Evolutionary conservation across 2,329 filamentous ascomycete species (phyloP), one percentile per base, ranked within the genome.

Genomic region (Setomelanomma holmii): DNA sequence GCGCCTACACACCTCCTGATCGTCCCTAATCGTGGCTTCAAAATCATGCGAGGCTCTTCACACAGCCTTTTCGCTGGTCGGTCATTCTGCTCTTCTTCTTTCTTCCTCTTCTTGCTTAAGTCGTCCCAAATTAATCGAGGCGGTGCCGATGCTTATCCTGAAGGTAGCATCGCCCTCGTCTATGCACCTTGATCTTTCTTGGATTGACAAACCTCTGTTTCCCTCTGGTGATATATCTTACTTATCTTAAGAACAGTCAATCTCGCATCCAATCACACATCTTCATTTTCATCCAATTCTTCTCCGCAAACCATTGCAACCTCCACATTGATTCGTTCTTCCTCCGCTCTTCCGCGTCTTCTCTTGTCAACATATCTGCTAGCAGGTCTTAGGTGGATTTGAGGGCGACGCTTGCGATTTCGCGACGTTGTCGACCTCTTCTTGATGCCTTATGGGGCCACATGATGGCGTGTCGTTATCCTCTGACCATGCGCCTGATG

Each of bases 401-500:
- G 34, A 5, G 16, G 34, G 16, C 34, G 34, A 36, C 34, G 16
- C 34, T 8, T 11, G 34, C 7, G 34, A 14, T 30, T 27, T 6
- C 24, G 24, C 12, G 24, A 12, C 12, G 24, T 27, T 30, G 27
- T 30, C 27, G 27, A 6, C 3, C 10, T 8, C 27, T 8, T 30
- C 27, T 21, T 20, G 36, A 3, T 20, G 21, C 5, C 17, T 40
- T 40, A 19, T 21, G 7, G 36, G 17, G 21, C 36, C 14, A 5
- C 21, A 5, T 4, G 7, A 22, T n/a, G 39, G 14, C 16, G 20
- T 45, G 33, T 38, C 43, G 4, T 17, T 7, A n/a, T 36, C 43
- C 4, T 36, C 10, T 4, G 43, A 33, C 43, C 43, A 45, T 45
- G 43, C 30, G 33, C 43, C 30, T 11, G 43, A 33, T 20, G 38